phyloP scores from a whole-genome alignment of 73 alveolate species.

The Tetrahymena malaccensis region DNA sequence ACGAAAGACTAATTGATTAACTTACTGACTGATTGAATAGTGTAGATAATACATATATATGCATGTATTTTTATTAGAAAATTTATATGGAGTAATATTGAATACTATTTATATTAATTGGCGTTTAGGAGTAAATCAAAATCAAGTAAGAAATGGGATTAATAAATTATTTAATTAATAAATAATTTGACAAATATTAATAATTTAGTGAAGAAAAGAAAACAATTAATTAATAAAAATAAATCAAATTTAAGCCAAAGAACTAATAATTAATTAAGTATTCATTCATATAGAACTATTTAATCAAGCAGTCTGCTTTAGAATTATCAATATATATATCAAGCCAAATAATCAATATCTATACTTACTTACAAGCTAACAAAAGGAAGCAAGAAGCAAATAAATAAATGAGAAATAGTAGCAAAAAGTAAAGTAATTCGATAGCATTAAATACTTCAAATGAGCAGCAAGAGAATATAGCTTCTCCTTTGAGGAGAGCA shows the following conservation, averaged over 20 bases:
- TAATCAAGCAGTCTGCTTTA: not conserved
- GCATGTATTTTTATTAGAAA: not conserved
- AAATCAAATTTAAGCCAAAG: not conserved
- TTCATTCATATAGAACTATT: not conserved
- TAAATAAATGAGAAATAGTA: not conserved
- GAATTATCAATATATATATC: not conserved
- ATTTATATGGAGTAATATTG: not conserved
- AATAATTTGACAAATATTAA: not conserved
- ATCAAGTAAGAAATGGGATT: not conserved
- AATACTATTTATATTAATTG: no score
- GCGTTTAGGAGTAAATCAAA: no score
- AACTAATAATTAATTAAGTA: not conserved
- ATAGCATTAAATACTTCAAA: not conserved
- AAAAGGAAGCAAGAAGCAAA: no score
- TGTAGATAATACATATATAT: not conserved
- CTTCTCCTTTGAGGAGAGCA: not conserved
- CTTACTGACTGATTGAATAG: not conserved
- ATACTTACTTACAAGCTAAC: no score
- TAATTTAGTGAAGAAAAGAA: no score
- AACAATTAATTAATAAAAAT: no score
- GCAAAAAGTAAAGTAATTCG: not conserved
- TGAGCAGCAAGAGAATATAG: not conserved
- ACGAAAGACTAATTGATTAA: no score
- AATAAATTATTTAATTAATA: no score
- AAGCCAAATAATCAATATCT: no score